A percentile compares a stretch with the other conserved stretches of the same genome.
Conservation (phyloP, 2,329 filamentous ascomycete genomes). For the Neofusicoccum sp. region DNA sequence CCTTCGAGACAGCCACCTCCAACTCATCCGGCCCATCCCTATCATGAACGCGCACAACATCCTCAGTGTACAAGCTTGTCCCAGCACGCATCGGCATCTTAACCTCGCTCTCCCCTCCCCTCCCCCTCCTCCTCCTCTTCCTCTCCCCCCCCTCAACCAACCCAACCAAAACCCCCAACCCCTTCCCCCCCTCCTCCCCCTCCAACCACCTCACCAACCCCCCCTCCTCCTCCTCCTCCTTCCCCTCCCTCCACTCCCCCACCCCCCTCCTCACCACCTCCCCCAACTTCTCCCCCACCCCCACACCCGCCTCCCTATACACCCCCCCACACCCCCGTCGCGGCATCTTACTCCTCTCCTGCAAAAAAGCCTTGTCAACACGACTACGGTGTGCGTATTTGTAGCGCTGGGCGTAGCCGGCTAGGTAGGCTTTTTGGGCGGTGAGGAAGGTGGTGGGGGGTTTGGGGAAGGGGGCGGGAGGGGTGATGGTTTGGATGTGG, state of each 20-base stretch:
- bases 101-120: background rate
- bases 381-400: background rate
- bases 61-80: background rate
- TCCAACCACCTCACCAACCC: background rate
- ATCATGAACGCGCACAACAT: background rate
- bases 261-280: background rate
- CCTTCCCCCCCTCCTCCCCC: background rate
- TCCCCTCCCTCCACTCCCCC: background rate
- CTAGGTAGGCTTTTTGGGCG: background rate
- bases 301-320: background rate
- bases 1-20: background rate
- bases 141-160: background rate
- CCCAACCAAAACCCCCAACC: background rate
- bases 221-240: conserved; percentile 9
- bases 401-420: background rate
- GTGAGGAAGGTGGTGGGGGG: background rate
- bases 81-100: too few species aligned
- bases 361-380: background rate
- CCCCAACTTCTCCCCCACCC: conserved; percentile 1
- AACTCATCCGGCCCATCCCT: background rate
- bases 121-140: background rate
- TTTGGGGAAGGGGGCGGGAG: too few species aligned
- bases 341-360: background rate
- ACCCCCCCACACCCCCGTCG: background rate
- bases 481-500: too few species aligned